Evolutionary conservation across 2,329 filamentous ascomycete genomes (phyloP), one percentile per base, ranked within the genome.

Genomic region (Microsporum audouinii): DNA sequence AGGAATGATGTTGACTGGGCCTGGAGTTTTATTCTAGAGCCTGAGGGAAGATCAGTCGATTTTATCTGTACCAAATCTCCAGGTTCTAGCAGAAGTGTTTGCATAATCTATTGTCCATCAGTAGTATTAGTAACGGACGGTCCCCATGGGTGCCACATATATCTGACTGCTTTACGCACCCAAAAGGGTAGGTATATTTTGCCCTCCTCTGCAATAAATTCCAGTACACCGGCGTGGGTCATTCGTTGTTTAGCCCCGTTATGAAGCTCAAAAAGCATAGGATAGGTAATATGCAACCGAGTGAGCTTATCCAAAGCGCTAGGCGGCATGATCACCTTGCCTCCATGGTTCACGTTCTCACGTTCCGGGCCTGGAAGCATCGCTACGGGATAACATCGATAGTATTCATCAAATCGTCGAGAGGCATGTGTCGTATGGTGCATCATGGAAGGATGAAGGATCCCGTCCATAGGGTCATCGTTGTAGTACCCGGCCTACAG

Each of bases 131-230:
- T 34, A 47, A 23, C 39, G 5, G 14, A 57, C 12, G 5, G 43
- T 38, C 29, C 12, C 17, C 5, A 10, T 7, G 23, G 43, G 38
- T n/a, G 4, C 29, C 3, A 38, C 17, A 57, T 41, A 36, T 34
- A 34, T 23, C 23, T 57, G 29, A 60, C 38, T 23, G 27, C 27
- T 43, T 17, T 43, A 10, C 81, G 65, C 77, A 91, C 88, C 92
- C 94, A 99, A 74, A 91, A 90, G 36, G 94, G 94, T 63, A 99
- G 81, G 76, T 99, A 99, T 60, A 95, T 91, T 72, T 94, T 88
- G 57, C 94, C 94, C 75, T 99, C 94, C 72, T 99, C 94, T 2
- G 94, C 94, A 61, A 96, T 94, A 71, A 99, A 99, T 75, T 99
- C 94, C 65, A 99, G 76, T 23, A 99, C 94, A 78, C 94, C 94